Evolutionary conservation across 2,329 filamentous ascomycete species (phyloP).

Genomic region (Endoconidiophora polonica): DNA sequence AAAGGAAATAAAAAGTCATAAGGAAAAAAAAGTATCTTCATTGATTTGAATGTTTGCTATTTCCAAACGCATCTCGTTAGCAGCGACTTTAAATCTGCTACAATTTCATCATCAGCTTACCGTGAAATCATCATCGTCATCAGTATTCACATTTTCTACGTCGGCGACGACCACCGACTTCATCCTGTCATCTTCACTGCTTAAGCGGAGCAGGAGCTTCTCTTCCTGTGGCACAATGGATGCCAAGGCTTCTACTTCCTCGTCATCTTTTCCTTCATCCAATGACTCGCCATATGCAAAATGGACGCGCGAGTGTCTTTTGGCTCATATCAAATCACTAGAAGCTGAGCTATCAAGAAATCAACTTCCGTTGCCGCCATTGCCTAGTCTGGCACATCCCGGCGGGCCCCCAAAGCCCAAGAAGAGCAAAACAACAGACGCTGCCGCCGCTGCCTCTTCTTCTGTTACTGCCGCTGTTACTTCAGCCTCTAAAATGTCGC

Average conservation of each 20-base stretch:
- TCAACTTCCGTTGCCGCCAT: constrained; percentile 8
- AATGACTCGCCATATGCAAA: constrained; percentile 35
- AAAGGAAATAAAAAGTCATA: too few species aligned
- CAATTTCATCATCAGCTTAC: too few species aligned
- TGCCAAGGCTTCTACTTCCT: not conserved
- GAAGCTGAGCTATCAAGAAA: constrained; percentile 45
- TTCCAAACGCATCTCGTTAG: too few species aligned
- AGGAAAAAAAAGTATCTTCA: too few species aligned
- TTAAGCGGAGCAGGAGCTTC: constrained; percentile 6
- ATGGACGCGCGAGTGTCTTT: constrained; percentile 53
- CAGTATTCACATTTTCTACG: not conserved
- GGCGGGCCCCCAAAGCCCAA: constrained; percentile 3
- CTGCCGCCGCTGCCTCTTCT: not conserved
- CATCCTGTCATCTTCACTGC: not conserved
- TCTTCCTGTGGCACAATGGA: constrained; percentile 6
- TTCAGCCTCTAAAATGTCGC: constrained; percentile 1
- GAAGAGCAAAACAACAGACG: constrained; percentile 9
- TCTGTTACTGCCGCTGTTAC: too few species aligned
- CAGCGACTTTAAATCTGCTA: too few species aligned
- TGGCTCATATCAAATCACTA: constrained; percentile 49
- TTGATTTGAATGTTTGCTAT: too few species aligned
- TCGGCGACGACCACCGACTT: not conserved
- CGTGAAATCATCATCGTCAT: not conserved
- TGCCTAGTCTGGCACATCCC: constrained; percentile 10
- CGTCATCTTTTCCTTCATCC: constrained; percentile 13